These are phyloP conservation scores for Rhypophila decipiens DNA, from an alignment of 495 filamentous ascomycete genomes.

Conservation along the genomic window DNA sequence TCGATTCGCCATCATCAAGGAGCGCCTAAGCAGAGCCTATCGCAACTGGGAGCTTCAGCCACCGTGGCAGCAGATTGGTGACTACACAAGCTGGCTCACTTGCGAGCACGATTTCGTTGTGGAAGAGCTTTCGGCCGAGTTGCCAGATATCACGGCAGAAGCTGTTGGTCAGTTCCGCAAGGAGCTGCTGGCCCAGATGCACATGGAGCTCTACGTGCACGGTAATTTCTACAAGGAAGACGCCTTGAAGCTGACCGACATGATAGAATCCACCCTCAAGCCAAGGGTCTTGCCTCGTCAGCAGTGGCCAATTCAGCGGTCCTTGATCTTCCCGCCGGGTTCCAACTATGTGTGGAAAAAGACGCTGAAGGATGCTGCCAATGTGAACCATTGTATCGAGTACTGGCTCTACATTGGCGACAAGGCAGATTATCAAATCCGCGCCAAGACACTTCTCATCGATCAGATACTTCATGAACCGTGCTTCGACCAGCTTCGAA, in stretches of 20 bases:
- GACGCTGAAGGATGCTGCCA: conserved; percentile 76
- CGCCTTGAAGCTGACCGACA: conserved; percentile 75
- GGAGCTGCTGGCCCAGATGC: conserved; percentile 71
- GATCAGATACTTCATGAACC: conserved; percentile 93
- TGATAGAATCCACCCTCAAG: conserved; percentile 73
- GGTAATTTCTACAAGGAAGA: conserved; percentile 97
- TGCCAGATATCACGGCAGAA: conserved; percentile 64
- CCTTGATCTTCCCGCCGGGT: conserved; percentile 69
- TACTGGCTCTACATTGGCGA: conserved; percentile 79
- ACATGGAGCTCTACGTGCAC: conserved; percentile 83
- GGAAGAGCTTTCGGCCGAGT: conserved; percentile 72
- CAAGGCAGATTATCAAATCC: conserved; percentile 55
- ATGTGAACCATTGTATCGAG: conserved; percentile 96
- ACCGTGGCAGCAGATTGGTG: conserved; percentile 86
- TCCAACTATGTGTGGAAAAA: conserved; percentile 78
- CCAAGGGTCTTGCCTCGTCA: conserved; percentile 66
- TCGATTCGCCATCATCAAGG: conserved; percentile 87
- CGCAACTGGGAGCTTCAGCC: conserved; percentile 82
- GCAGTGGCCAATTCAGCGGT: conserved; percentile 75
- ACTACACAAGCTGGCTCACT: conserved; percentile 73
- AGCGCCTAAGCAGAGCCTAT: conserved; percentile 66
- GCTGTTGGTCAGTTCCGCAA: conserved; percentile 74
- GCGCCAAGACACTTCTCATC: conserved; percentile 73
- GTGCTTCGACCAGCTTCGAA: conserved; percentile 86
- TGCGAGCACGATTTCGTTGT: conserved; percentile 71